A percentile compares a stretch with the other conserved stretches of the same genome.
Conservation (phyloP, 2,329 filamentous ascomycete species). For the Fusarium sp. region DNA sequence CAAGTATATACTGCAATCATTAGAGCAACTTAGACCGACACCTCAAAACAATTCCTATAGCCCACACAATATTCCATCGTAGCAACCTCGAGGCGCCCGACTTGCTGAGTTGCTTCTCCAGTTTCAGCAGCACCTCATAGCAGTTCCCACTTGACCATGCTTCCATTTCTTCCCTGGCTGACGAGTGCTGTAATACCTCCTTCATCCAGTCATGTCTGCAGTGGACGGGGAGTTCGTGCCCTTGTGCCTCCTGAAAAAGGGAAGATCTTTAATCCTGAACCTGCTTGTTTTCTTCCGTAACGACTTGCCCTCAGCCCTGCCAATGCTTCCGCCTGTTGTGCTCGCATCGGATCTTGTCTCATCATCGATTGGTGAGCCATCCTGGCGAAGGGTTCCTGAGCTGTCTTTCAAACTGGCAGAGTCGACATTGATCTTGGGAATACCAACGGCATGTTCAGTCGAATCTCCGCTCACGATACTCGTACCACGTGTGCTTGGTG, state of each 20-base stretch:
- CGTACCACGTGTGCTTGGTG: slow-evolving; percentile 73
- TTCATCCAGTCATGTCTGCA: slow-evolving; percentile 50
- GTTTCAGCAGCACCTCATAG: neutral
- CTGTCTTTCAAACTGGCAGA: slow-evolving; percentile 50
- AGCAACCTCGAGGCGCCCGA: neutral
- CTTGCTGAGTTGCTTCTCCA: neutral
- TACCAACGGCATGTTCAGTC: slow-evolving; percentile 60
- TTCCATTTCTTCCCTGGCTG: slow-evolving; percentile 17
- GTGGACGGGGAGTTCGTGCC: slow-evolving; percentile 49
- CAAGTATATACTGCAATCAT: slow-evolving; percentile 42
- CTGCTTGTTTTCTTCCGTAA: slow-evolving; percentile 72
- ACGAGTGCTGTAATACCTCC: slow-evolving; percentile 27
- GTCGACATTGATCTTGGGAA: slow-evolving; percentile 55
- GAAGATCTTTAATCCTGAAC: slow-evolving; percentile 71
- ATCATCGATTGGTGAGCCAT: slow-evolving; percentile 44
- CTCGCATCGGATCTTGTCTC: slow-evolving; percentile 47
- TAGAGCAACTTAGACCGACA: slow-evolving; percentile 17
- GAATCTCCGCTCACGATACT: slow-evolving; percentile 73
- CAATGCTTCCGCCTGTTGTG: slow-evolving; percentile 54
- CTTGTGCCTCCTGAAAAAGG: slow-evolving; percentile 67
- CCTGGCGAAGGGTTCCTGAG: slow-evolving; percentile 41
- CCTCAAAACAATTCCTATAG: slow-evolving; percentile 17
- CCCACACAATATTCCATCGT: slow-evolving; percentile 17
- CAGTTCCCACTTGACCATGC: neutral
- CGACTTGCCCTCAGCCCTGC: slow-evolving; percentile 60